A percentile compares a stretch with the other conserved stretches of the same genome.
These are phyloP conservation scores for Tritrichomonas foetus DNA, from an alignment of 208 protist genomes.

Conservation along the genomic window DNA sequence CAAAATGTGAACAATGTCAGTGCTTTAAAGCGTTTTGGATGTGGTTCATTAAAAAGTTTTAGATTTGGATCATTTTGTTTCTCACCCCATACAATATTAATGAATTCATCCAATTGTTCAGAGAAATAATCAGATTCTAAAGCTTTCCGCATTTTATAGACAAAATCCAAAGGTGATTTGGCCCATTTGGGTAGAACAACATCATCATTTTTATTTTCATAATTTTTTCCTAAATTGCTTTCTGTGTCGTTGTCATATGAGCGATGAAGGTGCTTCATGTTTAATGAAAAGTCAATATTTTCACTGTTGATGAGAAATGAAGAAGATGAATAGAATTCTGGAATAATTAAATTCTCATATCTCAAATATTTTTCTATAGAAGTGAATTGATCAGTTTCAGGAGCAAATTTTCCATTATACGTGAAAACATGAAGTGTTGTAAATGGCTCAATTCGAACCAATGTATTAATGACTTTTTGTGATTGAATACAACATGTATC, in stretches of 20 bases:
- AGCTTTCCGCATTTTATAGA: neutral
- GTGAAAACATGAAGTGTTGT: constrained; percentile 48
- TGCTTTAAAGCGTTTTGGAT: no score
- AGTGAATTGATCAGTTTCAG: neutral
- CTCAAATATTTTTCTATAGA: neutral
- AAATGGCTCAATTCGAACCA: constrained; percentile 33
- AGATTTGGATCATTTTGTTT: no score
- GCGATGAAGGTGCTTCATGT: no score
- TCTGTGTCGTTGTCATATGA: no score
- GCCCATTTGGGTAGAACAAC: neutral
- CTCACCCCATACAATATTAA: neutral
- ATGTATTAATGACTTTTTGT: neutral
- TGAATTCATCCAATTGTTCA: neutral
- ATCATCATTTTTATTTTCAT: constrained; percentile 40
- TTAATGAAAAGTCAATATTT: no score
- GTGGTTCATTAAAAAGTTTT: no score
- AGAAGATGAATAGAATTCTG: constrained; percentile 65
- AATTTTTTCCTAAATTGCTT: no score
- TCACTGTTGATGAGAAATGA: constrained; percentile 59
- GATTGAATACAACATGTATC: neutral
- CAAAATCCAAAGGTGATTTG: neutral
- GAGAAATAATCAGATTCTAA: neutral
- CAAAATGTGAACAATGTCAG: no score
- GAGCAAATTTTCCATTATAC: constrained; percentile 27
- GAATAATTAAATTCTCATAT: no score